Evolutionary conservation across 352 stramenopile species (phyloP), one percentile per base, ranked within the genome.

Genomic region (Phytopythium oedochilum): DNA sequence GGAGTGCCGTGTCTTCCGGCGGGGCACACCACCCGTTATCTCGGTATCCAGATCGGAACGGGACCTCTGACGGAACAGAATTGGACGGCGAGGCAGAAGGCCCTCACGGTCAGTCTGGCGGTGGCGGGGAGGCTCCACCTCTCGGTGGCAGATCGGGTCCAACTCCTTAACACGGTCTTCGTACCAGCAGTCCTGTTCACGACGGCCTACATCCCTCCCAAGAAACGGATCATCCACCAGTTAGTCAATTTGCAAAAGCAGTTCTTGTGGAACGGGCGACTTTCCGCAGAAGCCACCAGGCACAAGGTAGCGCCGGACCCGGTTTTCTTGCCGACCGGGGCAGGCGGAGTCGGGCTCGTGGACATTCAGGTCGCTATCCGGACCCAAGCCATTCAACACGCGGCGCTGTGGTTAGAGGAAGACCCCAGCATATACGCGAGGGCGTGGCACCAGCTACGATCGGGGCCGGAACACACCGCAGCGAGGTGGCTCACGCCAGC

Each of bases 181-280:
- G 5, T 43, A 5, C 36, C 36, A 15, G 14, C 36, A 7, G 15
- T 43, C n/a, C 36, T 43, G 5, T 17, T 43, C 36, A 43, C 36
- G 36, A 11, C 36, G n/a, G 36, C 36, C 3, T 7, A 43, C n/a
- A 7, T 5, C 15, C 29, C 45, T 15, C 58, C 51, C 11, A 17
- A 29, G 9, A 31, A 29, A 18, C 12, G 5, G 2, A 35, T 56
- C 0, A 50, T 62, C 9, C 22, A n/a, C 3, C 4, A 39, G 14
- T 22, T 57, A 1, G 28, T 32, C 26, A 57, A 57, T 18, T 7
- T 57, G 9, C 38, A 57, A 42, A 57, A 57, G 25, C 12, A 57
- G 18, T 57, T 49, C 51, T 3, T 57, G 2, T 57, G 51, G 51
- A 22, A 42, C 26, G 44, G 23, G 11, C 11, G 18, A 5, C 44